phyloP scores from a whole-genome alignment of 768 basidiomycete genomes.

The Boletus barrowsii region DNA sequence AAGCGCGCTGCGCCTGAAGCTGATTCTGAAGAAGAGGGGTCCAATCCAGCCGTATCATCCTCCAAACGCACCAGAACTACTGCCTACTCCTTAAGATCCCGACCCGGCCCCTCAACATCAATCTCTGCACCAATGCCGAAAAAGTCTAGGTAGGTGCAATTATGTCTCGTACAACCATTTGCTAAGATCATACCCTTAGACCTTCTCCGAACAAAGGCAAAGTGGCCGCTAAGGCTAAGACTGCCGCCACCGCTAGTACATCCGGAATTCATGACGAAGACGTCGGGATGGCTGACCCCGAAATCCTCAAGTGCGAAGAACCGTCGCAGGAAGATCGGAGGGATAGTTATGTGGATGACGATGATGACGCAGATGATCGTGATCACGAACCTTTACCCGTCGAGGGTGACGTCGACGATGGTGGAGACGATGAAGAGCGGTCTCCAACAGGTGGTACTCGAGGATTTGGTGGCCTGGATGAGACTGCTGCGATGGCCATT shows the following conservation, averaged over 20 bases:
- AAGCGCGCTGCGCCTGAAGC: slow-evolving; percentile 81
- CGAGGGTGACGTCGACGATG: slow-evolving; percentile 48
- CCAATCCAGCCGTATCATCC: slow-evolving; percentile 41
- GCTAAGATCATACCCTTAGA: slow-evolving; percentile 32
- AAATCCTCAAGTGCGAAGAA: slow-evolving; percentile 45
- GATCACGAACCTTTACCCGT: slow-evolving; percentile 45
- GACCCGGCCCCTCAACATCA: slow-evolving; percentile 40
- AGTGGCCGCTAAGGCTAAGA: slow-evolving; percentile 53
- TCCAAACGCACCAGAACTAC: slow-evolving; percentile 62
- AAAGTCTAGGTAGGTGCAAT: slow-evolving; percentile 57
- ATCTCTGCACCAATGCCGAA: slow-evolving; percentile 63
- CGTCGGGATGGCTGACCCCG: slow-evolving; percentile 71
- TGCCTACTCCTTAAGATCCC: slow-evolving; percentile 68
- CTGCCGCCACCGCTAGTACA: slow-evolving; percentile 56
- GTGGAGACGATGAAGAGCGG: slow-evolving; percentile 37
- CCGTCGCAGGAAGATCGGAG: slow-evolving; percentile 46
- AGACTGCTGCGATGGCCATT: slow-evolving; percentile 72
- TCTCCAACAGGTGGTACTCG: slow-evolving; percentile 35
- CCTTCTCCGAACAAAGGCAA: slow-evolving; percentile 57
- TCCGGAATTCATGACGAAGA: slow-evolving; percentile 69
- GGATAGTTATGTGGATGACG: slow-evolving; percentile 41
- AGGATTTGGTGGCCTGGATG: slow-evolving; percentile 56
- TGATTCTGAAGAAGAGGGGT: slow-evolving; percentile 63
- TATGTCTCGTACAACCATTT: slow-evolving; percentile 6
- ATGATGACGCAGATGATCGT: slow-evolving; percentile 44